phyloP scores from a whole-genome alignment of 768 basidiomycete species.

The Phanerochaete carnosa region DNA sequence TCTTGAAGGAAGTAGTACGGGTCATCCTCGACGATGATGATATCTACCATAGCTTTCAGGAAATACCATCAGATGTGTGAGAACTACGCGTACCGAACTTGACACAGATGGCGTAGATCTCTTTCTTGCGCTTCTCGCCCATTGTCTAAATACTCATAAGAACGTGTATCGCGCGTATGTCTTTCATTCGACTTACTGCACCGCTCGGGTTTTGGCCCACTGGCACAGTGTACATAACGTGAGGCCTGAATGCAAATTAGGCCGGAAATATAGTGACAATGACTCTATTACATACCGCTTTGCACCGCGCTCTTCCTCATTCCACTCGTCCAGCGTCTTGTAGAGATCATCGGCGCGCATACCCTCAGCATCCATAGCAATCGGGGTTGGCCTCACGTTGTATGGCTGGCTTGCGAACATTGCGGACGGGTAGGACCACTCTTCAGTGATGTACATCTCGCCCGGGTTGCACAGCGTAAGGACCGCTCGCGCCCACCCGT shows the following conservation, averaged over 20 bases:
- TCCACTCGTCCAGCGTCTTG: constrained; percentile 61
- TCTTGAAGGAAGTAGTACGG: constrained; percentile 78
- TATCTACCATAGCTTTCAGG: constrained; percentile 36
- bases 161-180: neutral
- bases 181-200: constrained; percentile 39
- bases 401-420: constrained; percentile 31
- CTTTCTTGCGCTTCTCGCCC: constrained; percentile 60
- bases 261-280: neutral
- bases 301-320: constrained; percentile 51
- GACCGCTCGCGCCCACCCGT: constrained; percentile 61
- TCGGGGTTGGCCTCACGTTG: constrained; percentile 45
- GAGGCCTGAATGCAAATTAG: constrained; percentile 41
- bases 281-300: constrained; percentile 41
- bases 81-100: constrained; percentile 55
- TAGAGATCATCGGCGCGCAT: constrained; percentile 63
- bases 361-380: constrained; percentile 71
- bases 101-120: constrained; percentile 79
- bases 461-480: constrained; percentile 65
- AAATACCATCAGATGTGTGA: neutral
- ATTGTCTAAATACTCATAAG: constrained; percentile 44
- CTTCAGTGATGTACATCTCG: constrained; percentile 53
- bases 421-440: constrained; percentile 77
- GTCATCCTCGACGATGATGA: constrained; percentile 83
- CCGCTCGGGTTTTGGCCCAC: constrained; percentile 88
- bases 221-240: constrained; percentile 71